A percentile compares a stretch with the other conserved stretches of the same genome.
Evolutionary conservation across 179 eudicot genomes (phyloP).

Genomic region (Silene noctiflora): DNA sequence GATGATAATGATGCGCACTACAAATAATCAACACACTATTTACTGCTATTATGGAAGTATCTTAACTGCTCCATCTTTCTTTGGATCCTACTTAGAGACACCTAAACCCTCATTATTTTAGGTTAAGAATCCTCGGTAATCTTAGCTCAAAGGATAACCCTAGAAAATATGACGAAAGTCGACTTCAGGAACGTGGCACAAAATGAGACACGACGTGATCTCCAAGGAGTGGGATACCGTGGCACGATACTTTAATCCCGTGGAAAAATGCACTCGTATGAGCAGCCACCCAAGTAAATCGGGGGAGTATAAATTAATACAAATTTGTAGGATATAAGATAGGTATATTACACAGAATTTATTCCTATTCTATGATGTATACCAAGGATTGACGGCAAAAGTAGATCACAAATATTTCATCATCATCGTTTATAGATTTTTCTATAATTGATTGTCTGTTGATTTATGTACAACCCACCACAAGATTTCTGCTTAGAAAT

Average conservation of each 20-base stretch:
- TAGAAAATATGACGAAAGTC: too few species aligned
- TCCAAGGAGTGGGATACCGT: too few species aligned
- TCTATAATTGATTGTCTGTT: too few species aligned
- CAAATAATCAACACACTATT: neutral
- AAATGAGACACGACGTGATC: too few species aligned
- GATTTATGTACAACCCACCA: conserved; percentile 19
- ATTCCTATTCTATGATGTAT: conserved; percentile 8
- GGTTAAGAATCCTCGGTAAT: neutral
- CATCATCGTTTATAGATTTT: conserved; percentile 6
- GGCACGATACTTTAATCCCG: neutral
- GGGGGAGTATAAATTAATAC: conserved; percentile 7
- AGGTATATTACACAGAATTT: conserved; percentile 5
- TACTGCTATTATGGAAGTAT: neutral
- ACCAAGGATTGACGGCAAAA: neutral
- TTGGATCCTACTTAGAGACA: conserved; percentile 5
- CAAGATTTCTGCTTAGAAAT: neutral
- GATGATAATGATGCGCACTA: conserved; percentile 3
- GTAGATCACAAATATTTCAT: neutral
- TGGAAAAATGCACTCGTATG: neutral
- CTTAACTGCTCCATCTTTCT: conserved; percentile 26
- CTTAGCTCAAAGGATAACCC: neutral
- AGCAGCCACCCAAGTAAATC: neutral
- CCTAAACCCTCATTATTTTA: neutral
- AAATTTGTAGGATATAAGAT: neutral
- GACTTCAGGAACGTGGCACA: too few species aligned